Base-by-base conservation (phyloP, 2,329 filamentous ascomycete genomes). In the Niveomyces coronatus region DNA sequence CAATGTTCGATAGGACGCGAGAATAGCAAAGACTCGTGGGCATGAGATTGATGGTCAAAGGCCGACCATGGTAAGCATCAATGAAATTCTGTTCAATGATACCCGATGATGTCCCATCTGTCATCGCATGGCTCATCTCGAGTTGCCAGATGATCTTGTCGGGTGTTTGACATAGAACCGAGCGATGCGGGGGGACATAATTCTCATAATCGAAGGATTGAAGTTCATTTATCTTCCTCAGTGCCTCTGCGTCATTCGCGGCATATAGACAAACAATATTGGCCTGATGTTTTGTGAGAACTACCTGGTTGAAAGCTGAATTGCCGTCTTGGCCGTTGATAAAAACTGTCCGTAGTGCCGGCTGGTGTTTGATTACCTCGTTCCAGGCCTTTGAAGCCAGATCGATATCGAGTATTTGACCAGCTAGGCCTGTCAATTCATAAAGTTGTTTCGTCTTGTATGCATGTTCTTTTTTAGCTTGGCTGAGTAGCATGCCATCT, bases 91-190 rank as follows among this genome's bases (percentile, higher is more conserved):
- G 35, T 13, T 23, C 27, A 5, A 37, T 15, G 18, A 37, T 20
- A 11, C 9, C 13, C 8, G 19, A n/a, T 8, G 35, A 37, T 9
- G 35, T 16, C 9, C 24, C 35, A 16, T 37, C 35, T 15, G 27
- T 30, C 7, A 37, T 29, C 7, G 35, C 16, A 19, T 37, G 35
- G 16, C 35, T 37, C 27, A 37, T 37, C 15, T 37, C 35, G 18
- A 37, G 11, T 11, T 29, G 27, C 24, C 35, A 37, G 23, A 27
- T 27, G 6, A 36, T 14, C 10, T 36, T 36, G 4, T 18, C 33
- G 15, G 33, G 23, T 13, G 30, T 32, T n/a, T 32, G 16, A 11
- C 30, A 32, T 16, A 32, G 22, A 20, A 32, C 11, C 9, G 9
- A 16, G 10, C 30, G 19, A 18, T 32, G 30, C 5, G 30, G 30